A percentile compares a stretch with the other conserved stretches of the same genome.
Conservation (phyloP, 2,329 filamentous ascomycete species). For the Neofusicoccum umdonicola region DNA sequence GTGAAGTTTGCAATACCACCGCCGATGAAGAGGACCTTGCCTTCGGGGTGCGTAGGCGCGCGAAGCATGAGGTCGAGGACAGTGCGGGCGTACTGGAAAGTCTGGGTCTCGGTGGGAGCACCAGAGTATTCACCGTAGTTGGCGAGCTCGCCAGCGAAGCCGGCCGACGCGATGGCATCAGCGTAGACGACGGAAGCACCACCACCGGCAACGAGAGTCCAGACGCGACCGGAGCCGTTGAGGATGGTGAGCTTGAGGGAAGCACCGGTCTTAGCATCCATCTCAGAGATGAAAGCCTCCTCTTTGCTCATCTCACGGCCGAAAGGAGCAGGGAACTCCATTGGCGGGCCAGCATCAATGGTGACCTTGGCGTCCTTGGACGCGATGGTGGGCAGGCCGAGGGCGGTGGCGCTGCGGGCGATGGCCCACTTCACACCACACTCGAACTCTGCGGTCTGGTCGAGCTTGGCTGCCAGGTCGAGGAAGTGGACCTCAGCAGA, state of each 20-base stretch:
- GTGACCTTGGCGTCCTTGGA: constrained; percentile 72
- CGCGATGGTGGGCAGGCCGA: constrained; percentile 70
- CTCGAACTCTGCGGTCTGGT: constrained; percentile 99
- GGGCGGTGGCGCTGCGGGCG: constrained; percentile 82
- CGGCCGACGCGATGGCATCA: constrained; percentile 94
- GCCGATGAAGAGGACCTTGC: constrained; percentile 99
- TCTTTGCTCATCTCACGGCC: constrained; percentile 98
- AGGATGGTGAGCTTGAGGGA: constrained; percentile 97
- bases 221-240: constrained; percentile 87
- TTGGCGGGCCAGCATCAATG: constrained; percentile 93
- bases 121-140: constrained; percentile 99
- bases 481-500: constrained; percentile 97
- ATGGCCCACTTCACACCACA: constrained; percentile 99
- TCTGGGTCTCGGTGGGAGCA: constrained; percentile 97
- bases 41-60: constrained; percentile 76
- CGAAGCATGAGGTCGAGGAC: constrained; percentile 97
- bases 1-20: constrained; percentile 99
- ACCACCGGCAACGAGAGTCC: constrained; percentile 98
- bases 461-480: constrained; percentile 96
- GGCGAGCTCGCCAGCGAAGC: constrained; percentile 92
- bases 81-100: constrained; percentile 97
- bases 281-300: constrained; percentile 97
- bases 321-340: constrained; percentile 99
- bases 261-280: constrained; percentile 98
- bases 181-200: constrained; percentile 99